Conservation (phyloP, 2,329 filamentous ascomycete genomes). For the Verticillium klebahnii region DNA sequence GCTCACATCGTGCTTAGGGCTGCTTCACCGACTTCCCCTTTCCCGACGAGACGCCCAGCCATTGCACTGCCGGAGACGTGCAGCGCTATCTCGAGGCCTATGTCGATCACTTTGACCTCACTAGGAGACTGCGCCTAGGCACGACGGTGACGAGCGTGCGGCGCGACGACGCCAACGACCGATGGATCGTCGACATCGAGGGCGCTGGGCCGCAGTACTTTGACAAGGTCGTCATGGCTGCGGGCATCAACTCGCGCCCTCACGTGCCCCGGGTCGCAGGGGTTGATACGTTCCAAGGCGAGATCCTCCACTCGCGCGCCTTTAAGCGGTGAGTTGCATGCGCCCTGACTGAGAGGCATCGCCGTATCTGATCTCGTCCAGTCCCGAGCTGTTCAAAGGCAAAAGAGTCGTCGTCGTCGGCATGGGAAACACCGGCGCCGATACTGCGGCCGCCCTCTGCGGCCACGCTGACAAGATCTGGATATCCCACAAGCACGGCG, state of each 20-base stretch:
- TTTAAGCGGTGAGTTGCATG: constrained; percentile 8
- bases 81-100: constrained; percentile 27
- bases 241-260: constrained; percentile 26
- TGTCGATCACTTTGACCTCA: constrained; percentile 24
- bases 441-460: constrained; percentile 28
- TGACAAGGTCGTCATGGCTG: constrained; percentile 32
- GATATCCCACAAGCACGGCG: constrained; percentile 34
- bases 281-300: constrained; percentile 29
- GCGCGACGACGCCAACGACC: constrained; percentile 13
- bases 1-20: constrained; percentile 17
- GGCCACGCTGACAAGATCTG: constrained; percentile 31
- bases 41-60: constrained; percentile 17
- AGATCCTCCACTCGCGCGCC: constrained; percentile 30
- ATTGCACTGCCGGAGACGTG: constrained; percentile 19
- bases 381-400: constrained; percentile 27
- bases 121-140: constrained; percentile 18
- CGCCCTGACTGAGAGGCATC: constrained; percentile 6
- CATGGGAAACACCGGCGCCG: constrained; percentile 32
- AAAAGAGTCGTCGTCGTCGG: constrained; percentile 40
- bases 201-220: constrained; percentile 19
- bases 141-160: constrained; percentile 14
- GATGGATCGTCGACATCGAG: constrained; percentile 23
- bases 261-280: constrained; percentile 29
- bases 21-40: constrained; percentile 31
- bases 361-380: neutral